Evolutionary conservation across 768 basidiomycete genomes (phyloP).

Genomic region (Mycena floridula): DNA sequence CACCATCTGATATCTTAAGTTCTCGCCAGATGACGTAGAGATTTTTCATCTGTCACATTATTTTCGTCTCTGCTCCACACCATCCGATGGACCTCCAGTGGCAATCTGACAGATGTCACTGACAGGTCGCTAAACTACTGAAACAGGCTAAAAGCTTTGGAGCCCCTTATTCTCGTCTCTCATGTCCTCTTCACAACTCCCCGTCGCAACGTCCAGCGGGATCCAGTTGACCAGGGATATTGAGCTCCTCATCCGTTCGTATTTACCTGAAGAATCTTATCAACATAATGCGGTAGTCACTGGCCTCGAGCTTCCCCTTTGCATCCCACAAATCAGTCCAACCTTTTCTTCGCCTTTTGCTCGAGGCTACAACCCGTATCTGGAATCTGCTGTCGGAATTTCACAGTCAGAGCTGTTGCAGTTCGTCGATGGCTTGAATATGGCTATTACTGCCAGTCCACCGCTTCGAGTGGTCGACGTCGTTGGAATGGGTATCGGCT

Average conservation of each 20-base stretch:
- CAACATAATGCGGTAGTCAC: neutral
- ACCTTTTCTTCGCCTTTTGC: conserved; percentile 15
- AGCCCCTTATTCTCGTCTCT: no score
- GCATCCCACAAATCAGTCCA: conserved; percentile 15
- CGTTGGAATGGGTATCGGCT: conserved; percentile 15
- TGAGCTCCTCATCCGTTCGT: conserved; percentile 5
- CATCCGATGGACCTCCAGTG: no score
- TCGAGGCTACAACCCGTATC: conserved; percentile 12
- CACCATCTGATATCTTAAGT: no score
- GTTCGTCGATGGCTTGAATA: conserved; percentile 18
- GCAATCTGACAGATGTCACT: no score
- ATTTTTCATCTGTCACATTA: no score
- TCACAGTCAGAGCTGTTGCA: conserved; percentile 13
- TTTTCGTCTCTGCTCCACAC: no score
- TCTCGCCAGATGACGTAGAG: no score
- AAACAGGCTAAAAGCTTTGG: no score
- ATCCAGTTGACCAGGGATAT: conserved; percentile 4
- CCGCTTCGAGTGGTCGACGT: conserved; percentile 17
- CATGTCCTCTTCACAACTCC: no score
- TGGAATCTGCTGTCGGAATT: conserved; percentile 11
- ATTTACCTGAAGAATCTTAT: conserved; percentile 3
- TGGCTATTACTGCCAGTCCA: conserved; percentile 20
- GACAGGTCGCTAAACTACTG: no score
- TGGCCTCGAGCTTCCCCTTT: conserved; percentile 12
- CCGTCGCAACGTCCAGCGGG: no score